Conservation (phyloP, 495 filamentous ascomycete species). For the Tetracladium setigerum region DNA sequence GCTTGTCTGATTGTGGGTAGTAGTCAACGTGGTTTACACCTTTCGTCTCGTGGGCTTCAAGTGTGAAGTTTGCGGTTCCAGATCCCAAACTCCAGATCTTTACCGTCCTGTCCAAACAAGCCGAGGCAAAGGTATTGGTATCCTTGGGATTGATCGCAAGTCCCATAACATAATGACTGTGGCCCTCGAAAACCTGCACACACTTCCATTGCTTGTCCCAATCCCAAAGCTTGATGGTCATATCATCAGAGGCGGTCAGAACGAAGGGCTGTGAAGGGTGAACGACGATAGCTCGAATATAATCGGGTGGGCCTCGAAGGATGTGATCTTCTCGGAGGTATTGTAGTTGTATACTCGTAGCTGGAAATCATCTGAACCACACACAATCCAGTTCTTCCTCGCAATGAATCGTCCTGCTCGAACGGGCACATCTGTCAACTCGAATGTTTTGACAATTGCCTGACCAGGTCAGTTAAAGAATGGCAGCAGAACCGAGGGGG, state of each 20-base stretch:
- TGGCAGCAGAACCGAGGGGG: background rate
- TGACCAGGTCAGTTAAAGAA: conserved; percentile 24
- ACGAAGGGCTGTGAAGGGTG: conserved; percentile 95
- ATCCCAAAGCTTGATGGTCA: conserved; percentile 99
- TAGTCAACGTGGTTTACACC: conserved; percentile 92
- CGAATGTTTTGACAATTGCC: conserved; percentile 97
- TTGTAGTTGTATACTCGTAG: conserved; percentile 97
- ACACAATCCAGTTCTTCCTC: conserved; percentile 98
- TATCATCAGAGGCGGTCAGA: conserved; percentile 95
- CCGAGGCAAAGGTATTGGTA: conserved; percentile 95
- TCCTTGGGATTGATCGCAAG: conserved; percentile 99
- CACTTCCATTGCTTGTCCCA: conserved; percentile 99
- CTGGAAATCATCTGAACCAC: conserved; percentile 97
- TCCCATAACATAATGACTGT: conserved; percentile 98
- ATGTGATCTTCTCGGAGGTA: conserved; percentile 97
- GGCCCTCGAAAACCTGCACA: conserved; percentile 96
- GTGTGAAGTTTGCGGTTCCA: conserved; percentile 81
- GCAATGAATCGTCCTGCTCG: conserved; percentile 95
- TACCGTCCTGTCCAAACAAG: conserved; percentile 85
- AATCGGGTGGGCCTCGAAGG: conserved; percentile 97
- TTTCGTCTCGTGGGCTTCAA: conserved; percentile 97
- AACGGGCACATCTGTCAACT: conserved; percentile 97
- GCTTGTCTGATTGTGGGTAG: conserved; percentile 93
- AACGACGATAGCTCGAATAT: conserved; percentile 96
- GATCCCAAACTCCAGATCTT: conserved; percentile 98